Evolutionary conservation across 2,329 filamentous ascomycete species (phyloP), one percentile per base, ranked within the genome.

Genomic region (Cercospora sp.): DNA sequence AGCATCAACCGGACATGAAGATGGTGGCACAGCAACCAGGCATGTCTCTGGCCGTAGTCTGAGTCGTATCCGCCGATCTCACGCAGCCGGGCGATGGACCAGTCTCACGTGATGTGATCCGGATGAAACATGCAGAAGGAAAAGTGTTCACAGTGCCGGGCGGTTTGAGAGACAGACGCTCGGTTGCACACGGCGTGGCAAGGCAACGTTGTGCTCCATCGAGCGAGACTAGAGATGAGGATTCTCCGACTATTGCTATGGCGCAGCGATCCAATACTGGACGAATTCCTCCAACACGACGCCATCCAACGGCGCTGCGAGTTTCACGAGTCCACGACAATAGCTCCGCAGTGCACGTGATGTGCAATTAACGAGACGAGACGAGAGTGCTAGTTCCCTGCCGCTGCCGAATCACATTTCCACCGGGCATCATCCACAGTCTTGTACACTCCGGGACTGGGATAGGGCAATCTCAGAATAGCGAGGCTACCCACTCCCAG

Each of bases 1-100:
- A 66, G 51, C 59, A 61, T 62, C 45, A 21, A 60, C 49, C 60
- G 60, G 58, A 61, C 63, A 57, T 58, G 60, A 59, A 65, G 61
- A 28, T 45, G 60, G 69, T 67, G 69, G 69, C 69, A 69, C 69
- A 71, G 69, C 65, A 69, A 59, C 55, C 28, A 69, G 58, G 63
- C 62, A 69, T 60, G 60, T 59, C 59, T 67, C 62, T 58, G 45
- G 45, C 65, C 32, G 24, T 21, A n/a, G 59, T 51, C 64, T 60
- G 61, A 67, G 43, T 57, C 65, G 63, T 51, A 37, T 26, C 63
- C 43, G 60, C 63, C 60, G 67, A 66, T 66, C 60, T 63, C 43
- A 53, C 18, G 24, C 18, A 26, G 61, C 18, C 61, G 40, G 40
- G 12, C 49, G 49, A 55, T 55, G 49, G 26, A 16, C 61, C 45